Conservation (phyloP, 2,329 filamentous ascomycete species). For the Pseudocercospora eumusae region DNA sequence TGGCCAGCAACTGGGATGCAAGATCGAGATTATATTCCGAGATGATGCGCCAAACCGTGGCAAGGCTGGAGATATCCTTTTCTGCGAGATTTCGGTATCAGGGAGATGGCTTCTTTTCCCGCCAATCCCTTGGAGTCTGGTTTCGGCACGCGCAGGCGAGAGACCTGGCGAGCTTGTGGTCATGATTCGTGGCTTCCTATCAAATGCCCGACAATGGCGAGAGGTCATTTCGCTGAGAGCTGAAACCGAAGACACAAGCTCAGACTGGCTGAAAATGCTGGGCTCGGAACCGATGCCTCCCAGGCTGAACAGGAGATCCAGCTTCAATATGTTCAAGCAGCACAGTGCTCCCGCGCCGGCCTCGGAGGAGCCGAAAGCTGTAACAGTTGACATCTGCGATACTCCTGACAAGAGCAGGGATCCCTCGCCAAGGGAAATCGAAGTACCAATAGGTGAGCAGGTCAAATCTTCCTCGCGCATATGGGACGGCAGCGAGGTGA, state of each 20-base stretch:
- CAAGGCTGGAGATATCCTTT: slow-evolving; percentile 78
- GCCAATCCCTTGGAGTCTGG: slow-evolving; percentile 70
- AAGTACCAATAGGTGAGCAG: slow-evolving; percentile 64
- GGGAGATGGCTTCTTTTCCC: slow-evolving; percentile 86
- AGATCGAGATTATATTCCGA: slow-evolving; percentile 81
- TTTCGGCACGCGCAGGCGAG: slow-evolving; percentile 80
- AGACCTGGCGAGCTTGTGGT: slow-evolving; percentile 72
- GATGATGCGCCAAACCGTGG: slow-evolving; percentile 71
- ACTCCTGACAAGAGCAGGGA: slow-evolving; percentile 26
- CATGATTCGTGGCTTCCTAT: slow-evolving; percentile 77
- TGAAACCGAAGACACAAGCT: slow-evolving; percentile 72
- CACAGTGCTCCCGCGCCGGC: slow-evolving; percentile 20
- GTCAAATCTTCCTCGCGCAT: slow-evolving; percentile 50
- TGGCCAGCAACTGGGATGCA: slow-evolving; percentile 85
- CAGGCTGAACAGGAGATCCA: slow-evolving; percentile 55
- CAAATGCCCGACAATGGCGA: slow-evolving; percentile 68
- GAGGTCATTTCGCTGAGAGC: slow-evolving; percentile 78
- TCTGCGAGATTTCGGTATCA: slow-evolving; percentile 80
- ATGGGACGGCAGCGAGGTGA: slow-evolving; percentile 47
- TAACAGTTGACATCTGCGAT: slow-evolving; percentile 18
- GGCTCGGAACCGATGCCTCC: slow-evolving; percentile 62
- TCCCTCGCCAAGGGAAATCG: slow-evolving; percentile 53
- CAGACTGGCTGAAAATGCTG: slow-evolving; percentile 89
- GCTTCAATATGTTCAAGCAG: slow-evolving; percentile 47
- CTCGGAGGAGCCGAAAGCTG: slow-evolving; percentile 20